A percentile compares a stretch with the other conserved stretches of the same genome.
Conservation (phyloP, 2,329 filamentous ascomycete species). For the Balansia obtecta region DNA sequence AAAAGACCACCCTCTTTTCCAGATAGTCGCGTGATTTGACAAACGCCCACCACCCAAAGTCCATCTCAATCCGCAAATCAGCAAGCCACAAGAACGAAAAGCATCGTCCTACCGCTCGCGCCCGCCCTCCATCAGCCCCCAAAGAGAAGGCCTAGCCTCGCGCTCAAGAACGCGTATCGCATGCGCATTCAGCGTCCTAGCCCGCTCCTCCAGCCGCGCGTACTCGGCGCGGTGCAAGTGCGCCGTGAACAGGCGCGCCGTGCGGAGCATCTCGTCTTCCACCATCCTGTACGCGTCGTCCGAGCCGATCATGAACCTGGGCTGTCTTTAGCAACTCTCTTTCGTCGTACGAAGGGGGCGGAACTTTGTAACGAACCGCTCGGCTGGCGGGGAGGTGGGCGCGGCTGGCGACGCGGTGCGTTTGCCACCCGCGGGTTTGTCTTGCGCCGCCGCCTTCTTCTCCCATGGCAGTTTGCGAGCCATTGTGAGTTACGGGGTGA, state of each 20-base stretch:
- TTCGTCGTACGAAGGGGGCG: too few species aligned
- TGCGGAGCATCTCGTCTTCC: conserved; percentile 62
- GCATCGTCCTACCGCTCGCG: too few species aligned
- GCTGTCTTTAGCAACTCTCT: too few species aligned
- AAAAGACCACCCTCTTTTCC: too few species aligned
- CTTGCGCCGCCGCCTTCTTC: not conserved
- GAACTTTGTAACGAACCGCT: not conserved
- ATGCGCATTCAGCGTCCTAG: conserved; percentile 40
- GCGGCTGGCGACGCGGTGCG: not conserved
- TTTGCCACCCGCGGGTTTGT: not conserved
- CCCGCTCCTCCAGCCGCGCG: conserved; percentile 47
- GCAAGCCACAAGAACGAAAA: too few species aligned
- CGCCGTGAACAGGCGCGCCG: conserved; percentile 57
- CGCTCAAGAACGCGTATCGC: conserved; percentile 38
- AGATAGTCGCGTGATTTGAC: too few species aligned
- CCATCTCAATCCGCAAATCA: too few species aligned
- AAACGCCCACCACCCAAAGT: too few species aligned
- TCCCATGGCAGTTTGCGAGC: conserved; percentile 7
- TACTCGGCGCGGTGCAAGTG: conserved; percentile 73
- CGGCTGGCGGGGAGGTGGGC: not conserved
- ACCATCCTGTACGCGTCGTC: conserved; percentile 75
- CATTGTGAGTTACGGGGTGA: not conserved
- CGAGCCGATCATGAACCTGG: conserved; percentile 53
- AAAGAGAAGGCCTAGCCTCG: conserved; percentile 23
- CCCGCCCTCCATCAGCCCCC: conserved; percentile 32